Percentiles rank a stretch among this genome's conserved stretches.
These are phyloP conservation scores for Prunus armeniaca DNA, from an alignment of 306 rosid genomes.

Conservation along the genomic window DNA sequence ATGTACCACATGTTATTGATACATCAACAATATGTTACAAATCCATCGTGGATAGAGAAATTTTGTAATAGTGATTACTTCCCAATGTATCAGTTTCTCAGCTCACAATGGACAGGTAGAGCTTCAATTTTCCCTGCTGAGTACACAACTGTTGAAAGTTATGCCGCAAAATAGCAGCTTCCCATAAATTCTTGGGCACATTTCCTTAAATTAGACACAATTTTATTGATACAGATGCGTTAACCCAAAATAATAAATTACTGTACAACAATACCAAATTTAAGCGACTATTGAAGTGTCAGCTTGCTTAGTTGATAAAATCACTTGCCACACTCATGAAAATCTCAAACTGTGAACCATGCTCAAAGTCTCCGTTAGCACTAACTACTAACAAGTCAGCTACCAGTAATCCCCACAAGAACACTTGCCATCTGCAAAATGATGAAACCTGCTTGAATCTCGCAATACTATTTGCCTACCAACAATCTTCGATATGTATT, in stretches of 20 bases:
- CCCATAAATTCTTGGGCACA: background rate
- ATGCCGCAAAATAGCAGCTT: background rate
- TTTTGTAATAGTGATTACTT: no score
- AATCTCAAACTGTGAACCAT: background rate
- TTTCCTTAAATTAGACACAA: background rate
- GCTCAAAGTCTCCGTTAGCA: constrained; percentile 6
- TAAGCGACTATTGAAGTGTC: background rate
- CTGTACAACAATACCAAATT: background rate
- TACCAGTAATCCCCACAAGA: constrained; percentile 91
- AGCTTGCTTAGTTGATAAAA: background rate
- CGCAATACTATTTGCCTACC: constrained; percentile 64
- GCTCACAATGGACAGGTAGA: background rate
- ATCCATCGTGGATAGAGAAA: no score
- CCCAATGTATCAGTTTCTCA: background rate
- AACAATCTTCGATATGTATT: constrained; percentile 70
- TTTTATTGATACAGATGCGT: background rate
- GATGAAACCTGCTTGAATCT: constrained; percentile 89
- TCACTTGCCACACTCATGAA: background rate
- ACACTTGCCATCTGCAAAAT: constrained; percentile 70
- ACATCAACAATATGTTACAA: no score
- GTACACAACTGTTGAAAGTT: background rate
- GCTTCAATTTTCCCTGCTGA: background rate
- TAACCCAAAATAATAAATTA: background rate
- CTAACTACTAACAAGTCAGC: constrained; percentile 6
- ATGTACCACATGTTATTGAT: no score